Base-by-base conservation (phyloP, 2,329 filamentous ascomycete species). In the Aurifilum marmelostoma region DNA sequence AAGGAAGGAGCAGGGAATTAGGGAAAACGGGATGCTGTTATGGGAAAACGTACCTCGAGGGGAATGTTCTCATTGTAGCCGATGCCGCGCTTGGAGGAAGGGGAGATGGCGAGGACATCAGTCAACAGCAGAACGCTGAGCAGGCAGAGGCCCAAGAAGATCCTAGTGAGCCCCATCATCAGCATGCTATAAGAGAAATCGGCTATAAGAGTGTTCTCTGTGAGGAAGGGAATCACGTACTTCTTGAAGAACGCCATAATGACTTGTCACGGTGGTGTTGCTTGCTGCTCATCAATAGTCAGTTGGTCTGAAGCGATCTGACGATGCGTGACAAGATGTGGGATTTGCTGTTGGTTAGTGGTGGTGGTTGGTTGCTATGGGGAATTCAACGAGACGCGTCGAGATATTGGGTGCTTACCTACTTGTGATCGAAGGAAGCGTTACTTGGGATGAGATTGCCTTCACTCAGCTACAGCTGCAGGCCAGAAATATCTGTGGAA, bases 21-120 rank as follows among this genome's bases (percentile, higher is more conserved):
- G 29, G 50, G 27, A 24, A 14, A 12, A 47, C 39, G 16, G 14
- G 2, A 18, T 6, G 9, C 8, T 18, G 41, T 24, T 5, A 43
- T 14, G 11, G 37, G 16, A 21, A 34, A 34, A 11, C 27, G 58
- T 61, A 58, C 68, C 34, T 50, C 37, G 72, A 73, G 72, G 29
- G 66, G 67, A 18, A 74, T 60, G 21, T 71, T 72, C n/a, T 75
- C 73, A 52, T 75, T 74, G 29, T 67, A 69, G 27, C 64, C 71
- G 1, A 74, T 63, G 24, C 73, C 73, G 5, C 73, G 72, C 68
- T 75, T 75, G 37, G 72, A 67, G n/a, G 34, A 14, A 34, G 34
- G 34, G 24, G 34, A 14, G 34, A 18, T 18, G 32, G 43, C 41
- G 12, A 54, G 58, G 24, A 47, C 14, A n/a, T 32, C 54, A 58